Evolutionary conservation across 345 rosid genomes (phyloP), one percentile per base, ranked within the genome.

Genomic region (Linum usitatissimum): DNA sequence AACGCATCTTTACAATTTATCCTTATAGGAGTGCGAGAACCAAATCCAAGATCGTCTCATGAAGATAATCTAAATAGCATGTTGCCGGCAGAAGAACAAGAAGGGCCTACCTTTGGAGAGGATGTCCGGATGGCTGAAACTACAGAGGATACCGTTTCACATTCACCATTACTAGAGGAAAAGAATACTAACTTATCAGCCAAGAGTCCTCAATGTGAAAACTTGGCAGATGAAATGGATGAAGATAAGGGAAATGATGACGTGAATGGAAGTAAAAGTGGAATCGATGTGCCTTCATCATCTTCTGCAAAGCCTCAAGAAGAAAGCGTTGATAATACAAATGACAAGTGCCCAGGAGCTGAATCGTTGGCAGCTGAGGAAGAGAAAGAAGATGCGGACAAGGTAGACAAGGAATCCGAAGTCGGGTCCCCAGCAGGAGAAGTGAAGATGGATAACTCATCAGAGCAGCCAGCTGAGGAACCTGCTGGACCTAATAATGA

Each of bases 61-160:
- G 65, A 36, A 17, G 45, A 56, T 31, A 48, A 21, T 28, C 59
- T 39, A 60, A 15, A 15, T 30, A 56, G 38, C 55, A 18, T 54
- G 49, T 60, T 54, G 2, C 61, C 54, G 31, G 21, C 34, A 51
- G 66, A 60, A 45, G 64, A 64, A 60, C 55, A 31, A 6, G 40
- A 59, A 58, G 30, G 28, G 31, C 34, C 36, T 62, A 61, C 12
- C 15, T 28, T 19, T 49, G 63, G 57, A 18, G 53, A 61, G 23
- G 34, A 30, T 19, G 39, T 19, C 48, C 28, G 8, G 38, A 38
- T 21, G 19, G 64, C 63, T 62, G 51, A 55, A 62, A 49, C 57
- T 31, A 15, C 18, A n/a, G 62, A 12, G 31, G 57, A 57, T 30
- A 30, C 18, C 55, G 53, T 6, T 60, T 38, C 45, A 31, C 42